phyloP scores from a whole-genome alignment of 2,329 filamentous ascomycete species.

The Tolypocladium nubicola region DNA sequence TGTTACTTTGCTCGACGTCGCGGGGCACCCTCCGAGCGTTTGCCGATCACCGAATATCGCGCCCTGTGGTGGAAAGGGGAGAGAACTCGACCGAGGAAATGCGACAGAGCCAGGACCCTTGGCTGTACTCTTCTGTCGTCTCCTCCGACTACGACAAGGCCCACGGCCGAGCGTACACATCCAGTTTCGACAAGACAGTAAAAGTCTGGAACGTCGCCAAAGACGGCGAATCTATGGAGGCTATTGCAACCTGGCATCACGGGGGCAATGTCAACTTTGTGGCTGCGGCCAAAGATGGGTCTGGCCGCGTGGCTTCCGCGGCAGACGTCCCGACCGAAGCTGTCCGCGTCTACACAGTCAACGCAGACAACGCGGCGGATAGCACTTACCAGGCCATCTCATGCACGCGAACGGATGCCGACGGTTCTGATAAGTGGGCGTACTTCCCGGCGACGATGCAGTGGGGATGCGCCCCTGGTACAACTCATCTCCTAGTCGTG shows the following conservation, averaged over 20 bases:
- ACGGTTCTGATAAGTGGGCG: constrained; percentile 40
- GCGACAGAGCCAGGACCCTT: constrained; percentile 48
- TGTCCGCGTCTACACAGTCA: constrained; percentile 45
- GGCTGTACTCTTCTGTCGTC: constrained; percentile 55
- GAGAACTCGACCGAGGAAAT: constrained; percentile 47
- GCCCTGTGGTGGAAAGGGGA: constrained; percentile 40
- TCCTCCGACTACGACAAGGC: constrained; percentile 44
- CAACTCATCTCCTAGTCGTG: constrained; percentile 44
- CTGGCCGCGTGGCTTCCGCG: constrained; percentile 46
- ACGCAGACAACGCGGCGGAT: constrained; percentile 20
- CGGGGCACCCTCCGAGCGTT: constrained; percentile 36
- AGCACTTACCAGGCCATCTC: constrained; percentile 29
- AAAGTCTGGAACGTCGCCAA: constrained; percentile 43
- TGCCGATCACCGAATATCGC: constrained; percentile 45
- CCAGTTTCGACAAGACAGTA: constrained; percentile 51
- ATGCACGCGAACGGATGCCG: constrained; percentile 25
- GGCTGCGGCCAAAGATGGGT: constrained; percentile 35
- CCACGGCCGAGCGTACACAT: constrained; percentile 41
- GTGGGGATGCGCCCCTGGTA: constrained; percentile 39
- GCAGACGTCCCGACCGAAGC: constrained; percentile 43
- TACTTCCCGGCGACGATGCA: constrained; percentile 54
- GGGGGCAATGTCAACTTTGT: constrained; percentile 53
- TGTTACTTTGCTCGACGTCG: constrained; percentile 41
- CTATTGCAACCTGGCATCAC: constrained; percentile 41
- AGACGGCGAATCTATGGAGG: constrained; percentile 29